These are phyloP conservation scores for Xerocomellus intermedius DNA, from an alignment of 768 basidiomycete genomes.

Conservation along the genomic window DNA sequence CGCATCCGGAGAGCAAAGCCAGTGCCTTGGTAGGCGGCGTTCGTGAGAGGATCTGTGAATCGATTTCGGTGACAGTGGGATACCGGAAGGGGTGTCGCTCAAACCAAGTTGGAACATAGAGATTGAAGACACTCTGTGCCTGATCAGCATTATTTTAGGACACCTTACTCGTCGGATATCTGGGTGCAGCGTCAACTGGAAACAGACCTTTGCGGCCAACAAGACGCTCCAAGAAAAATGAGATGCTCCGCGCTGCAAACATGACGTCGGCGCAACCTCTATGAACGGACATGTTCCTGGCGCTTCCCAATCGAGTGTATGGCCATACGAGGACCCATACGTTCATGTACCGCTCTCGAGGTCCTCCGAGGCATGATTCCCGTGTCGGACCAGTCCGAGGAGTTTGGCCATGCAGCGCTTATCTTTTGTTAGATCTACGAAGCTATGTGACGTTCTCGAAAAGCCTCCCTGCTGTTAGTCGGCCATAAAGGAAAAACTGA, in stretches of 20 bases:
- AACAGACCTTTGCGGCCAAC: background rate
- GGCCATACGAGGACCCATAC: background rate
- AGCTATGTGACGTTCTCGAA: background rate
- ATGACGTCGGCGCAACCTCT: background rate
- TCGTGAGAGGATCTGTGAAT: conserved; percentile 29
- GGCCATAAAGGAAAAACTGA: background rate
- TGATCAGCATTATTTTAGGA: conserved; percentile 23
- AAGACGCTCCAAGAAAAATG: background rate
- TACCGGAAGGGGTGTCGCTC: conserved; percentile 7
- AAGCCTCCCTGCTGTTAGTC: background rate
- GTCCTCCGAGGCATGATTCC: background rate
- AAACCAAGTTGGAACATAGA: conserved; percentile 5
- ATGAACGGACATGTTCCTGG: background rate
- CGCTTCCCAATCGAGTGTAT: background rate
- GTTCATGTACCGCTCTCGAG: background rate
- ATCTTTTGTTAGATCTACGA: background rate
- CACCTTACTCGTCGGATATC: conserved; percentile 9
- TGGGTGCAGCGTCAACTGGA: background rate
- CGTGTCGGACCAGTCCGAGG: conserved; percentile 16
- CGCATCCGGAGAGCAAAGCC: background rate
- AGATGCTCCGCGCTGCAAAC: background rate
- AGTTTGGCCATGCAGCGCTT: conserved; percentile 6
- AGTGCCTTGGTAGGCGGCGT: conserved; percentile 3
- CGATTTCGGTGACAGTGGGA: conserved; percentile 6
- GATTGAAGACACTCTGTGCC: conserved; percentile 8